A percentile compares a stretch with the other conserved stretches of the same genome.
phyloP scores from a whole-genome alignment of 2,329 filamentous ascomycete species.

The Diaporthe ilicicola region DNA sequence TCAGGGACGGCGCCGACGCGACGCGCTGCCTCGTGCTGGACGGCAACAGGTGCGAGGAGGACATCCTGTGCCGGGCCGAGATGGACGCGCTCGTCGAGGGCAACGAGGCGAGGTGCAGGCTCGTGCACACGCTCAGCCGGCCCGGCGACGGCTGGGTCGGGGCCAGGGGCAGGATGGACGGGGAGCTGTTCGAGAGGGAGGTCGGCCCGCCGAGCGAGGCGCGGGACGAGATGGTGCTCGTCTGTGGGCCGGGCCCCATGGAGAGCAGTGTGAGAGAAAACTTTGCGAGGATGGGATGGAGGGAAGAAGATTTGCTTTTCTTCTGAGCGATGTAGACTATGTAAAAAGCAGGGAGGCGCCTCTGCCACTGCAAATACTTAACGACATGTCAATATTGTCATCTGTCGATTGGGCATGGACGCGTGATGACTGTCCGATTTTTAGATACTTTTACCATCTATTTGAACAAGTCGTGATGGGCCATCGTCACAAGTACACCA shows the following conservation, averaged over 20 bases:
- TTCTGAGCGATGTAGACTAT: conserved; percentile 63
- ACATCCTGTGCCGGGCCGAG: conserved; percentile 82
- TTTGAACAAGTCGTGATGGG: neutral
- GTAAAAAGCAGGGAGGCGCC: neutral
- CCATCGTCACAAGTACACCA: neutral
- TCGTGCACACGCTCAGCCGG: conserved; percentile 76
- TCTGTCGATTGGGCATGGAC: neutral
- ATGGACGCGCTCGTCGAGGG: conserved; percentile 69
- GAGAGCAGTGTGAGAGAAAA: conserved; percentile 71
- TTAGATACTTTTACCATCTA: no score
- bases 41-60: conserved; percentile 78
- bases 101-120: conserved; percentile 64
- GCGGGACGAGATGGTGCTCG: conserved; percentile 70
- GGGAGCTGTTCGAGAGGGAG: conserved; percentile 68
- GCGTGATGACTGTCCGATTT: neutral
- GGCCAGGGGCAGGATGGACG: conserved; percentile 71
- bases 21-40: conserved; percentile 79
- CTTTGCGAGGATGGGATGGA: conserved; percentile 69
- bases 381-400: neutral
- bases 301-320: conserved; percentile 76
- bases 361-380: neutral
- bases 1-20: conserved; percentile 68
- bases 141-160: conserved; percentile 74
- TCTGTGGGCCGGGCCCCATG: conserved; percentile 82
- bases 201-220: conserved; percentile 50